Evolutionary conservation across 225 moss, liverwort and hornwort species (phyloP), one percentile per base, ranked within the genome.

Genomic region (Neckera pumila): DNA sequence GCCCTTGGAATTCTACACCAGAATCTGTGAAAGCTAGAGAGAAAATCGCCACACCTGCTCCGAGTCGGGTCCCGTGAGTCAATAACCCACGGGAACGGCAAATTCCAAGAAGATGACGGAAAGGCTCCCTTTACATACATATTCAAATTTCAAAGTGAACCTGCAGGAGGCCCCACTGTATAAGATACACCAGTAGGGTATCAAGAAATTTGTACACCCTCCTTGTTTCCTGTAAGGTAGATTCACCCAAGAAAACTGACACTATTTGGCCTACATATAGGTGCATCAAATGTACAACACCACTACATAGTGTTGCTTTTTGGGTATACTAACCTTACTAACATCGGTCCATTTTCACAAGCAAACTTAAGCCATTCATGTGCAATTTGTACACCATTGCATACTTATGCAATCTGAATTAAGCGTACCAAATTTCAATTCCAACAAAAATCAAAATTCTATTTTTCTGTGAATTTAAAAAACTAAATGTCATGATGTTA

Each of bases 261-360:
- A 47, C 31, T 19, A 34, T 45, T n/a, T 36, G 14, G 14, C 6
- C 15, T 54, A 54, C 23, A 77, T n/a, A 51, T 54, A 54, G 54
- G n/a, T 25, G 25, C 4, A 54, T 54, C 25, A n/a, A 77, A 15
- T 54, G 25, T 25, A 36, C 14, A 77, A 6, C n/a, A 23, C 9
- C 9, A 9, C 0, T 36, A 34, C 14, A 76, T 34, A 34, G 5
- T 22, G 1, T 53, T 76, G 20, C 1, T 14, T 34, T 22, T 53
- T 0, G 13, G 2, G 9, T 36, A 15, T 23, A 14, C 0, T 15
- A 1, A n/a, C 6, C 1, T 15, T 40, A 38, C 4, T 10, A 57
- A 27, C 17, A 79, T 79, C 0, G n/a, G n/a, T n/a, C 27, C 3
- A 38, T 38, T 58, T 57, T 27, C 10, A 79, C 4, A 56, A 6